Evolutionary conservation across 2,329 filamentous ascomycete genomes (phyloP).

Genomic region (Talaromyces sp.): DNA sequence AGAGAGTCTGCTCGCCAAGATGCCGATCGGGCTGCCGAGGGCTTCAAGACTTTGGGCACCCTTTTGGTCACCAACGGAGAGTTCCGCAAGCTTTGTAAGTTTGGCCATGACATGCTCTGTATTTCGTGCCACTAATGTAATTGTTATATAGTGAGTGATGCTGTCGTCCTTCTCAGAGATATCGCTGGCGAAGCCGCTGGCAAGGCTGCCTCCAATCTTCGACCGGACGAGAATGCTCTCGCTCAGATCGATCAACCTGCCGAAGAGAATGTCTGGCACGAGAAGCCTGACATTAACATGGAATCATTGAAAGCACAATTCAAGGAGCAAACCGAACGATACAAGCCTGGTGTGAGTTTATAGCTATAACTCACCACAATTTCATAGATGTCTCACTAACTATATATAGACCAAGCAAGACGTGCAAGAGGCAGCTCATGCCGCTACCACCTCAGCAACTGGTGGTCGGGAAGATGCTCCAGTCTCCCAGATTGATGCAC

Average conservation of each 20-base stretch:
- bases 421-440: slow-evolving; percentile 52
- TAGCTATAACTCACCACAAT: neutral
- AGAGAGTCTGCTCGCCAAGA: slow-evolving; percentile 78
- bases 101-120: slow-evolving; percentile 6
- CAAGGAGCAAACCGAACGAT: slow-evolving; percentile 55
- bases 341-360: slow-evolving; percentile 48
- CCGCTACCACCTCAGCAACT: slow-evolving; percentile 48
- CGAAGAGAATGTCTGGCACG: slow-evolving; percentile 89
- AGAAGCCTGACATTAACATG: slow-evolving; percentile 70
- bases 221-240: slow-evolving; percentile 72
- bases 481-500: slow-evolving; percentile 50
- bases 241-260: slow-evolving; percentile 75
- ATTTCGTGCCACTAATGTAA: neutral
- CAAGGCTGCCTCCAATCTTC: slow-evolving; percentile 68
- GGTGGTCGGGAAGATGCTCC: slow-evolving; percentile 46
- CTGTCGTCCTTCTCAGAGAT: slow-evolving; percentile 73
- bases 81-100: slow-evolving; percentile 81
- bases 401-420: slow-evolving; percentile 38
- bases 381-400: slow-evolving; percentile 7
- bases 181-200: slow-evolving; percentile 85
- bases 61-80: slow-evolving; percentile 93
- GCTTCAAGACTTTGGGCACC: slow-evolving; percentile 79
- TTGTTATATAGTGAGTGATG: slow-evolving; percentile 62
- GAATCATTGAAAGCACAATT: slow-evolving; percentile 64
- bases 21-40: slow-evolving; percentile 75